Base-by-base conservation (phyloP, 2,329 filamentous ascomycete genomes). In the Alternaria panax region DNA sequence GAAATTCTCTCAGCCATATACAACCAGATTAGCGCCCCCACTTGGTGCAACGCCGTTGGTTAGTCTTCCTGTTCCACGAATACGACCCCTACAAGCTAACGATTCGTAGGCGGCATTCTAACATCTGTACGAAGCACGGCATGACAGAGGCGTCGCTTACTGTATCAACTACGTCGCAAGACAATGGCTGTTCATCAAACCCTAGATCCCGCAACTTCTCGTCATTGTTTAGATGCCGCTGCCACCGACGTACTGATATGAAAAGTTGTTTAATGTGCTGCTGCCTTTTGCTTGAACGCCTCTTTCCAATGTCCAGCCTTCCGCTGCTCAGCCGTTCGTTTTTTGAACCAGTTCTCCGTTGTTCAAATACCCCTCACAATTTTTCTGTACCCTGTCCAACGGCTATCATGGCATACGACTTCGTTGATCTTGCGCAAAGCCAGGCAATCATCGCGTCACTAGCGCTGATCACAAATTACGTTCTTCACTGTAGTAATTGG, bases 401-500 rank as follows among this genome's bases (percentile, higher is more conserved):
- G 14, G 45, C 45, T 36, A 48, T 5, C 14, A 25, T 48, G 30
- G 2, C 20, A 24, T 11, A 32, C 7, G 7, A 20, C 8, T 18
- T 45, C 14, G 22, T 60, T 22, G 63, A 64, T 42, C 51, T 73
- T 42, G 58, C 65, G 40, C 65, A 55, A 28, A 74, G 60, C 57
- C 71, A 71, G 40, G 50, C 60, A 18, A 27, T 70, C 5, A 59
- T 67, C 14, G 66, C 58, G 18, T 40, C 42, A 8, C 59, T 74
- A 9, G 73, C 67, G 16, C 64, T 76, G 8, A 36, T 60, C 8
- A 70, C 70, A 6, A 72, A 75, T 56, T 57, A 62, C 7, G 25
- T 68, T 6, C 55, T 73, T 14, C 66, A 70, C 34, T 59, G 54
- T 25, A 62, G 59, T n/a, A 71, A 75, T 54, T 74, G 66, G 66